Conservation (phyloP, 495 filamentous ascomycete species). For the Tuber umbilicatum region DNA sequence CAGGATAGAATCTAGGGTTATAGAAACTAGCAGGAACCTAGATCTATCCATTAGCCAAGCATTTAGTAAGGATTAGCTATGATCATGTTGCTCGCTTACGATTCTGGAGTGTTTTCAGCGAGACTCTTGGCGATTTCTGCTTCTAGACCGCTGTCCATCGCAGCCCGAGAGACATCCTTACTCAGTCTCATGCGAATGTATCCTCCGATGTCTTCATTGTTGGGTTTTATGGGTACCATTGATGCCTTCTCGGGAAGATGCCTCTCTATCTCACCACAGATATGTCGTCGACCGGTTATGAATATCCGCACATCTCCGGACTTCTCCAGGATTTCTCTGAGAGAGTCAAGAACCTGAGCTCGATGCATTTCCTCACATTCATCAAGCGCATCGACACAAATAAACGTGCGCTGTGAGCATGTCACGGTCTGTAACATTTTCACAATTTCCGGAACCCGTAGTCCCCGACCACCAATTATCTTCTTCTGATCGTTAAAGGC, state of each 20-base stretch:
- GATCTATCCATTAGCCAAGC: background rate
- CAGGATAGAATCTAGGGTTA: background rate
- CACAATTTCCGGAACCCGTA: background rate
- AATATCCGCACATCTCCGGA: background rate
- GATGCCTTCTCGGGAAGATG: background rate
- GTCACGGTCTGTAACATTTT: background rate
- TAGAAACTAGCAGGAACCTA: background rate
- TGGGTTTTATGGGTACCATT: background rate
- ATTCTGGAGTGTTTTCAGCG: background rate
- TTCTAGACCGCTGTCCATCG: background rate
- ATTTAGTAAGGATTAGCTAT: background rate
- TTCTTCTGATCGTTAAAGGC: background rate
- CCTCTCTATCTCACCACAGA: background rate
- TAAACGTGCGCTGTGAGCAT: background rate
- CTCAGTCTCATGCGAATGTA: background rate
- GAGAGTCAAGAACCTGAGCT: background rate
- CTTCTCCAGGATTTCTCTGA: background rate
- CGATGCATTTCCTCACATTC: background rate
- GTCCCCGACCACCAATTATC: background rate
- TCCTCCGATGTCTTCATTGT: background rate
- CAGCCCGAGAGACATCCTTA: background rate
- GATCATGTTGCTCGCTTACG: background rate
- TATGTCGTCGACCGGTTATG: background rate
- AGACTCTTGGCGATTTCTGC: background rate
- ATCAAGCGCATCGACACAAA: background rate